Evolutionary conservation across 768 basidiomycete genomes (phyloP).

Genomic region (Phaeotremella fagi): DNA sequence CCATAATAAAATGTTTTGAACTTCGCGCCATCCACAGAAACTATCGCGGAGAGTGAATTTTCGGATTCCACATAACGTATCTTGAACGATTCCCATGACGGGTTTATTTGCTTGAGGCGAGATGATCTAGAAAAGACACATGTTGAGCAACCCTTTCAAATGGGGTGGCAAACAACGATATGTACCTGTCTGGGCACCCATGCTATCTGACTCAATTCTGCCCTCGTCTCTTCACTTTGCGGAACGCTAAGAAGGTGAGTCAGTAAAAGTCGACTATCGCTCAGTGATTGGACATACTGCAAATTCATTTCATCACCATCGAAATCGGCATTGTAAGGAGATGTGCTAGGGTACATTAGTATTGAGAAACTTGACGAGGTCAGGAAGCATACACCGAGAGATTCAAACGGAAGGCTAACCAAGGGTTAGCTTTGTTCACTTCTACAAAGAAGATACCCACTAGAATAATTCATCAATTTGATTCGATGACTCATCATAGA

Average conservation of each 20-base stretch:
- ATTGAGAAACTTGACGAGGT: constrained; percentile 25
- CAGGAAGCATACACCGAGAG: constrained; percentile 80
- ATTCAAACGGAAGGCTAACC: constrained; percentile 86
- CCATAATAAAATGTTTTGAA: constrained; percentile 98
- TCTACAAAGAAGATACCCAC: constrained; percentile 53
- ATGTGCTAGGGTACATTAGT: constrained; percentile 58
- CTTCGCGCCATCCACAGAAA: constrained; percentile 90
- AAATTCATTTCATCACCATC: constrained; percentile 99
- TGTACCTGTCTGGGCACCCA: constrained; percentile 93
- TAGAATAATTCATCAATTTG: constrained; percentile 95
- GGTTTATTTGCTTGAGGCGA: constrained; percentile 99
- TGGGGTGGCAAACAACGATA: constrained; percentile 2
- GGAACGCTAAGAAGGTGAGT: constrained; percentile 68
- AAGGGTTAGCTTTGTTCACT: constrained; percentile 7
- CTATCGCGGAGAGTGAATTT: constrained; percentile 95
- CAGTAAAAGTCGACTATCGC: neutral
- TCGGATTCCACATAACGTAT: constrained; percentile 93
- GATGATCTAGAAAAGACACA: constrained; percentile 66
- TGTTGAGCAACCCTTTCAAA: constrained; percentile 6
- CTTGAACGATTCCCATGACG: constrained; percentile 99
- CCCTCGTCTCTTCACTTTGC: constrained; percentile 95
- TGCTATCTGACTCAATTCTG: constrained; percentile 94
- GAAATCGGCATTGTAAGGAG: constrained; percentile 99
- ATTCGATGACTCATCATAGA: constrained; percentile 99
- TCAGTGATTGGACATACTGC: constrained; percentile 66